Evolutionary conservation across 1,284 basidiomycete genomes (phyloP).

Genomic region (Marasmius tenuissimus): DNA sequence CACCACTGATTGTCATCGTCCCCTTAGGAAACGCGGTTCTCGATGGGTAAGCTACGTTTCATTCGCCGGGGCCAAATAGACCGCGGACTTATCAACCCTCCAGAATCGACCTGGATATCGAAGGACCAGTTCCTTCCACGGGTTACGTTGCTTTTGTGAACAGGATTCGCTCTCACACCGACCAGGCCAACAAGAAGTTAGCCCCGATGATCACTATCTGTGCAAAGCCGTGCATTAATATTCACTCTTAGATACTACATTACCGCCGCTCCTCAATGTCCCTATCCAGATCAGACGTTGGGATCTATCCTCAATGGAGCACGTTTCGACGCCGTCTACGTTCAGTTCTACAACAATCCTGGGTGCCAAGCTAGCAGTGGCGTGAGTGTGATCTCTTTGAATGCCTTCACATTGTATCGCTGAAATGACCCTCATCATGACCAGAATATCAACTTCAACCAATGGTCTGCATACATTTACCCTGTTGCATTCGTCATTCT

Average conservation of each 20-base stretch:
- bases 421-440: slow-evolving; percentile 2
- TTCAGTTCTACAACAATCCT: slow-evolving; percentile 58
- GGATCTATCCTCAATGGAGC: slow-evolving; percentile 54
- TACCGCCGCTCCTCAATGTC: slow-evolving; percentile 68
- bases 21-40: slow-evolving; percentile 53
- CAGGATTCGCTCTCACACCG: slow-evolving; percentile 45
- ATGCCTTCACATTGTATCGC: background rate
- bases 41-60: slow-evolving; percentile 47
- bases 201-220: slow-evolving; percentile 11
- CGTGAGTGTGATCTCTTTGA: slow-evolving; percentile 32
- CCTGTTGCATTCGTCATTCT: background rate
- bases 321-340: slow-evolving; percentile 62
- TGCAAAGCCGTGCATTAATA: background rate
- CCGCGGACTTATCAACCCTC: slow-evolving; percentile 22
- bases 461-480: slow-evolving; percentile 39
- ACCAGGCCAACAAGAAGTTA: slow-evolving; percentile 51
- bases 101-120: slow-evolving; percentile 64
- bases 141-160: slow-evolving; percentile 57
- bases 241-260: slow-evolving; percentile 51
- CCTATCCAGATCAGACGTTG: slow-evolving; percentile 60
- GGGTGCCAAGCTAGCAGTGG: slow-evolving; percentile 41
- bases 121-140: slow-evolving; percentile 48
- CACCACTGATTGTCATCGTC: background rate
- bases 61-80: slow-evolving; percentile 43
- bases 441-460: slow-evolving; percentile 51